Evolutionary conservation across 176 grass and related monocot species (phyloP).

Genomic region (Oryza punctata): DNA sequence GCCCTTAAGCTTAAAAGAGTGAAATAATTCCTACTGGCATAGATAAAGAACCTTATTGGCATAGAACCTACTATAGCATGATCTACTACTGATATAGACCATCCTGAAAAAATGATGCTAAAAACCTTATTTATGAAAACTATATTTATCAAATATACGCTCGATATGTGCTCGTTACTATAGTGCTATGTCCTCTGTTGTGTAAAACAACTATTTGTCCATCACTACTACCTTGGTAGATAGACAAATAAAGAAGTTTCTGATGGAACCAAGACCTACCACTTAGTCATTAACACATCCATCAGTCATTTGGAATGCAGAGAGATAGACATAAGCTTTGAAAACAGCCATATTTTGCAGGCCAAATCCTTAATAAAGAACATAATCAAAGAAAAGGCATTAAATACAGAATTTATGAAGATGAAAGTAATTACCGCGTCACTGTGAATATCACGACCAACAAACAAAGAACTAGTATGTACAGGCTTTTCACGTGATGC

Average conservation of each 20-base stretch:
- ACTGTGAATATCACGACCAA: constrained; percentile 84
- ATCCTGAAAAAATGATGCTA: not conserved
- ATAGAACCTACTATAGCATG: not conserved
- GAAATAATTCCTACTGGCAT: not conserved
- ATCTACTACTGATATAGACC: not conserved
- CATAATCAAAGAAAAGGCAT: not conserved
- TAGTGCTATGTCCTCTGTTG: not conserved
- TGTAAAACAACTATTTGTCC: constrained; percentile 23
- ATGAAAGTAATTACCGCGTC: constrained; percentile 61
- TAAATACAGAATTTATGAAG: constrained; percentile 7
- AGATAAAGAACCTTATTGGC: constrained; percentile 10
- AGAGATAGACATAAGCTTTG: constrained; percentile 2
- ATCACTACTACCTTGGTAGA: constrained; percentile 22
- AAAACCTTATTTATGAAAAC: constrained; percentile 8
- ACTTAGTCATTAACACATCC: constrained; percentile 4
- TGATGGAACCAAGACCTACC: not conserved
- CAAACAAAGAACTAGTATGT: constrained; percentile 86
- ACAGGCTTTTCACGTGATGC: constrained; percentile 82
- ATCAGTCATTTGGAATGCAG: not conserved
- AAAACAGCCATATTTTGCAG: constrained; percentile 11
- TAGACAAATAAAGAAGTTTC: constrained; percentile 8
- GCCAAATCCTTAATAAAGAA: not conserved
- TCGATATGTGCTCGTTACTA: constrained; percentile 22
- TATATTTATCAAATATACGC: constrained; percentile 6
- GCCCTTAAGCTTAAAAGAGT: not conserved